Base-by-base conservation (phyloP, 202 grass and related monocot genomes). In the Eragrostis tef region DNA sequence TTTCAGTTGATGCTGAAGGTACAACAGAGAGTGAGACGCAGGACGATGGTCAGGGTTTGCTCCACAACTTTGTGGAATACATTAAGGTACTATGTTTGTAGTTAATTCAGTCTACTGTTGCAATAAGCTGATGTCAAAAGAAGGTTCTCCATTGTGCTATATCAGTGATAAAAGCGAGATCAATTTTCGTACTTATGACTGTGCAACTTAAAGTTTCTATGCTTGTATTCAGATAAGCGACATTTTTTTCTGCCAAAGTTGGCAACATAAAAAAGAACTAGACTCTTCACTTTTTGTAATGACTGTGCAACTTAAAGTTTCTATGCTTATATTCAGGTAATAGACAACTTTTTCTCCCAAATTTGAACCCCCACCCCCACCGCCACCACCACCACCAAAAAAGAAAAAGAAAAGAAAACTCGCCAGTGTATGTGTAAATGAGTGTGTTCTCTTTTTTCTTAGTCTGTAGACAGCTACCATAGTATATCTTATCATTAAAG, bases 1-100 rank as follows among this genome's bases (percentile, higher is more conserved):
- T 98, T 77, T 98, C 96, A 49, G 92, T 98, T 83, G 96, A 95
- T 83, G 90, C 87, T 85, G 96, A 98, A 90, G 95, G 95, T 84
- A 93, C 88, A 59, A 98, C 95, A 29, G 92, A 98, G 83, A 98
- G 88, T 73, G 90, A 91, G 47, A 88, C 64, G n/a, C 95, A 91
- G 81, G 92, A 93, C 47, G 86, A 88, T 79, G 87, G 88, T 26
- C 88, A 94, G 41, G 89, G 87, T 43, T 90, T 93, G 52, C 92
- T 98, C 65, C 82, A 88, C 59, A 88, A 92, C 92, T 98, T 98
- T 84, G 90, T 98, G 51, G 95, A 94, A 85, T 90, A 98, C 82
- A 98, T 98, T 58, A 98, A 91, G 92, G 95, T 97, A 77, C 10
- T 25, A 19, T 53, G 27, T 45, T 78, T 51, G 5, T 75, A 68